Evolutionary conservation across 1,284 basidiomycete genomes (phyloP).

Genomic region (Agaricales sp.): DNA sequence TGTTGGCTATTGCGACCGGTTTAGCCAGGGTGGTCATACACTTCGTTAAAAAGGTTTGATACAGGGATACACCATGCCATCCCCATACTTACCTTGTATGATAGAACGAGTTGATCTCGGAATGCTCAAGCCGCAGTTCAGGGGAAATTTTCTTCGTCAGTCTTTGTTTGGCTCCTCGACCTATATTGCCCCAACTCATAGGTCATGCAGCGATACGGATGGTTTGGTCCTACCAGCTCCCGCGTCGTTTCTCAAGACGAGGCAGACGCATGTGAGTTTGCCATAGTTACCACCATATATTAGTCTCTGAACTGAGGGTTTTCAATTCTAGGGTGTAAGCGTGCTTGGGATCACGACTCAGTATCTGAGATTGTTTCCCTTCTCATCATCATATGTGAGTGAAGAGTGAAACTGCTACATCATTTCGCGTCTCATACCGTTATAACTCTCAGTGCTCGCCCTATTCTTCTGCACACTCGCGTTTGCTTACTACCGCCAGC

Average conservation of each 20-base stretch:
- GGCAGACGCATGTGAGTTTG: slow-evolving; percentile 35
- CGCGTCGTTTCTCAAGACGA: slow-evolving; percentile 24
- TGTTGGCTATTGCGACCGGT: slow-evolving; percentile 42
- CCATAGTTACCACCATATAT: background rate
- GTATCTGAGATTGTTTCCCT: slow-evolving; percentile 52
- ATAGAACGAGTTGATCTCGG: slow-evolving; percentile 41
- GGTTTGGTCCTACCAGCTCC: slow-evolving; percentile 32
- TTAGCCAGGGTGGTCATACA: slow-evolving; percentile 53
- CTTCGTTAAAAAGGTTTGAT: slow-evolving; percentile 52
- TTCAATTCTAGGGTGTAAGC: slow-evolving; percentile 37
- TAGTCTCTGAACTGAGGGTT: background rate
- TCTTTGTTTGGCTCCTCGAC: too few relatives aligned
- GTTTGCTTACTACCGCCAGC: slow-evolving; percentile 62
- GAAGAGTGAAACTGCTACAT: background rate
- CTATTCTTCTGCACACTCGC: slow-evolving; percentile 49
- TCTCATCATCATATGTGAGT: slow-evolving; percentile 39
- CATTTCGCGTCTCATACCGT: slow-evolving; percentile 1
- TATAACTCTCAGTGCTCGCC: slow-evolving; percentile 31
- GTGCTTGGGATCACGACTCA: slow-evolving; percentile 46
- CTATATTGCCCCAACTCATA: background rate
- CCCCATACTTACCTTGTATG: slow-evolving; percentile 1
- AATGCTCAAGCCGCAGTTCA: slow-evolving; percentile 36
- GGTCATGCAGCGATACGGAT: slow-evolving; percentile 23
- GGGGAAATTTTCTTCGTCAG: slow-evolving; percentile 18
- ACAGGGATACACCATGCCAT: slow-evolving; percentile 8